Evolutionary conservation across 305 asterid species (phyloP), one percentile per base, ranked within the genome.

Genomic region (Ilex paraguariensis): DNA sequence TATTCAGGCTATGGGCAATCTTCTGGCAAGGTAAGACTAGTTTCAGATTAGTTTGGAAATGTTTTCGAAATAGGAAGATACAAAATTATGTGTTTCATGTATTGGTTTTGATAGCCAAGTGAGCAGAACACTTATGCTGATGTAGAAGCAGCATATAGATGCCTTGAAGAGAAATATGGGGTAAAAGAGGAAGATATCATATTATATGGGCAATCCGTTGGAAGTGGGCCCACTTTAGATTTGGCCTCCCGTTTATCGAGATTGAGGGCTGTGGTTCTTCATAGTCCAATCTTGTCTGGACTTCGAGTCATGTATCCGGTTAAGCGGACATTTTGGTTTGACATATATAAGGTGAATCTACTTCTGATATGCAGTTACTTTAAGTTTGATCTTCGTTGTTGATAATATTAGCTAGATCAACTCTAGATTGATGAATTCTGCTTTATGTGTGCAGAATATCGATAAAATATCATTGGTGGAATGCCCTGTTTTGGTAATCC

Each of bases 231-330:
- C 62, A 90, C 99, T 14, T 73, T 84, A 85, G 97, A 93, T 69
- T 72, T 93, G 81, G 95, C 95, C 6, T 84, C 96, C 61, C 93
- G 89, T 62, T 77, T 86, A 69, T 64, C 91, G 52, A 81, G 82
- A 69, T 83, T 93, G 79, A 81, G 97, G 73, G 99, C 96, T 40
- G 96, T 86, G 63, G 95, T 93, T 79, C 96, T 93, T 74, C 99
- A 93, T 79, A 93, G 99, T 71, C 96, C 98, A 8, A 84, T 94
- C 79, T 74, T 86, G 61, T 94, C 99, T 45, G 99, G 99, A 57
- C 87, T 94, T 52, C 85, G 99, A 63, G 99, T 94, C 67, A 86
- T 94, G 98, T 94, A 94, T 81, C 98, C 96, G 31, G 96, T 94
- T 69, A 91, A 90, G 82, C 84, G 86, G 30, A 84, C 98, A 17